These are phyloP conservation scores for Pyrrhoderma noxium DNA, from an alignment of 1,284 basidiomycete genomes.

Conservation along the genomic window DNA sequence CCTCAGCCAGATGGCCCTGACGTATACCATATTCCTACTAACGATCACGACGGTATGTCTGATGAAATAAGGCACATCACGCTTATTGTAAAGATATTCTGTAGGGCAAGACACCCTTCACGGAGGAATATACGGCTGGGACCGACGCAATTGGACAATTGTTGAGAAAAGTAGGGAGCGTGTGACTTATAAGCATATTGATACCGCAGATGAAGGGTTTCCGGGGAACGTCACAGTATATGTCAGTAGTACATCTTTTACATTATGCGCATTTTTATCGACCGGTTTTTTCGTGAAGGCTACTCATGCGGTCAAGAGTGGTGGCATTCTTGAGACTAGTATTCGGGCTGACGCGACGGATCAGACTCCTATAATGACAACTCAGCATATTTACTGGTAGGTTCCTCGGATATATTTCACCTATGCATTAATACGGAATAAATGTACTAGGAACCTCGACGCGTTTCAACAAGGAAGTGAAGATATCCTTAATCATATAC, in stretches of 20 bases:
- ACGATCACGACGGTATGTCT: slow-evolving; percentile 27
- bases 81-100: neutral
- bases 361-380: slow-evolving; percentile 54
- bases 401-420: neutral
- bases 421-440: no score
- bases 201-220: slow-evolving; percentile 46
- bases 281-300: slow-evolving; percentile 28
- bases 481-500: slow-evolving; percentile 41
- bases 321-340: slow-evolving; percentile 37
- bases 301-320: slow-evolving; percentile 42
- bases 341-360: slow-evolving; percentile 42
- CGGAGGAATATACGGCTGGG: slow-evolving; percentile 48
- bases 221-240: slow-evolving; percentile 43
- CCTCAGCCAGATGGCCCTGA: slow-evolving; percentile 39
- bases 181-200: slow-evolving; percentile 45
- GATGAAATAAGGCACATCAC: neutral
- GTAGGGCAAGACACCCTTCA: slow-evolving; percentile 40
- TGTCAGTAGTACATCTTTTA: slow-evolving; percentile 26
- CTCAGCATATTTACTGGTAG: slow-evolving; percentile 48
- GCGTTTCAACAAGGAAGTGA: slow-evolving; percentile 42
- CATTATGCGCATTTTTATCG: neutral
- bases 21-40: slow-evolving; percentile 44
- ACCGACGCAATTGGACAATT: slow-evolving; percentile 50
- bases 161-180: slow-evolving; percentile 33
- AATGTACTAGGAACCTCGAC: slow-evolving; percentile 40